Evolutionary conservation across 768 basidiomycete genomes (phyloP), one percentile per base, ranked within the genome.

Genomic region (Pisolithus albus): DNA sequence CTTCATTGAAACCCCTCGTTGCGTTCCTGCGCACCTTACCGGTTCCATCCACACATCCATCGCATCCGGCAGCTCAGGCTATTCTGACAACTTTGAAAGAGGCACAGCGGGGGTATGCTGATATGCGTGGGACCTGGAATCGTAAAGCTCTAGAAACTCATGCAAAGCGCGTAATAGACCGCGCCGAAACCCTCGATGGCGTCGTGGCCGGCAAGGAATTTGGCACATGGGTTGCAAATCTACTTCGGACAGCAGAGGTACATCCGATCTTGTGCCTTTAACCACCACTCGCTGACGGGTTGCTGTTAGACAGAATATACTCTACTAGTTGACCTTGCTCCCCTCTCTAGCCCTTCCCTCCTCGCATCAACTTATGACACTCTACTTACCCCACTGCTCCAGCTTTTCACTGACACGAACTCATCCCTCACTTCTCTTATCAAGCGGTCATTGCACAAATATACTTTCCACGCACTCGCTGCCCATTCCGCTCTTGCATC

Each of bases 61-160:
- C 88, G 0, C 88, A 92, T 61, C 87, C 86, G 0, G 86, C 86
- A 7, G 79, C 87, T 0, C 74, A 73, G 5, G 71, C 72, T 3
- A 90, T 91, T 41, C 69, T 81, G 19, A 61, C 75, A 2, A 83
- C 85, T 2, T 65, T 92, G 7, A 81, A 75, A 59, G 89, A 92
- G 18, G 87, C 88, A 6, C 88, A 89, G 66, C 75, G 76, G 50
- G 89, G 89, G 1, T 91, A 88, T 55, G 89, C 87, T 0, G 88
- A 91, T 57, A 92, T 92, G 88, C 78, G 90, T 24, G 88, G 88
- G 10, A 75, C 72, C 11, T 92, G 90, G 90, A 76, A 74, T 39
- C 77, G 77, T 54, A 88, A 84, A 60, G 86, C 87, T 49, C 64
- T 91, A 19, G 90, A 92, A 59, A 73, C 73, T 7, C 82, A 83